phyloP scores from a whole-genome alignment of 352 stramenopile species.

The Phytophthora aleatoria region DNA sequence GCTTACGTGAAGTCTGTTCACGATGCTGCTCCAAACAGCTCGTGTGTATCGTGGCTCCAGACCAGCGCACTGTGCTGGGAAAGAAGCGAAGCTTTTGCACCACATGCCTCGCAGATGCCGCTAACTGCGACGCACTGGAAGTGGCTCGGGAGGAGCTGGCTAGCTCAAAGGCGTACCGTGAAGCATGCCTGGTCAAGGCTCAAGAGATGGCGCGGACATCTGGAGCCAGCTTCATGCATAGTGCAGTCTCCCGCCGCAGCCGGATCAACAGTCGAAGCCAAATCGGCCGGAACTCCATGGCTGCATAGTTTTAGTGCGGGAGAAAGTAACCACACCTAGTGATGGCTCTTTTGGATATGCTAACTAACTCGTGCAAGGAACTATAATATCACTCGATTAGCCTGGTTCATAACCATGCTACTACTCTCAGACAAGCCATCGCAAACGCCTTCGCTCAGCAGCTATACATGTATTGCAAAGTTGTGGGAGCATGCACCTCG shows the following conservation, averaged over 20 bases:
- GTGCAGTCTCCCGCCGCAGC: conserved; percentile 30
- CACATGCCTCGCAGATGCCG: conserved; percentile 34
- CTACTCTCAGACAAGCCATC: no score
- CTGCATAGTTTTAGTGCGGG: conserved; percentile 1
- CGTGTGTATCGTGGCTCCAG: conserved; percentile 36
- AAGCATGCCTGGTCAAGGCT: conserved; percentile 24
- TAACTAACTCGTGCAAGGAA: conserved; percentile 7
- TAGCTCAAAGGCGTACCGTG: conserved; percentile 31
- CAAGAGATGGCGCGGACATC: conserved; percentile 28
- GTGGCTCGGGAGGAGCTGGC: conserved; percentile 41
- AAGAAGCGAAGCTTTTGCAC: conserved; percentile 42
- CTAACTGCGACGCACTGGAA: conserved; percentile 37
- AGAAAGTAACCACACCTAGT: neutral
- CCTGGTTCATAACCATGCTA: neutral
- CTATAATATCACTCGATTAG: conserved; percentile 6
- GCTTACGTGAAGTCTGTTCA: conserved; percentile 34
- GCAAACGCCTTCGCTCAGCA: no score
- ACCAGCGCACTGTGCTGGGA: conserved; percentile 36
- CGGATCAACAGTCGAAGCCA: conserved; percentile 24
- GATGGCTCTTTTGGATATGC: conserved; percentile 7
- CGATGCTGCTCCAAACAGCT: conserved; percentile 38
- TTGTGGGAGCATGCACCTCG: no score
- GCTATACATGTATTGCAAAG: no score
- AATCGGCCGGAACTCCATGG: conserved; percentile 14
- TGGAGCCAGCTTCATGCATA: conserved; percentile 21